These are phyloP conservation scores for Aspergillus indologenus DNA, from an alignment of 495 filamentous ascomycete species.

Conservation along the genomic window DNA sequence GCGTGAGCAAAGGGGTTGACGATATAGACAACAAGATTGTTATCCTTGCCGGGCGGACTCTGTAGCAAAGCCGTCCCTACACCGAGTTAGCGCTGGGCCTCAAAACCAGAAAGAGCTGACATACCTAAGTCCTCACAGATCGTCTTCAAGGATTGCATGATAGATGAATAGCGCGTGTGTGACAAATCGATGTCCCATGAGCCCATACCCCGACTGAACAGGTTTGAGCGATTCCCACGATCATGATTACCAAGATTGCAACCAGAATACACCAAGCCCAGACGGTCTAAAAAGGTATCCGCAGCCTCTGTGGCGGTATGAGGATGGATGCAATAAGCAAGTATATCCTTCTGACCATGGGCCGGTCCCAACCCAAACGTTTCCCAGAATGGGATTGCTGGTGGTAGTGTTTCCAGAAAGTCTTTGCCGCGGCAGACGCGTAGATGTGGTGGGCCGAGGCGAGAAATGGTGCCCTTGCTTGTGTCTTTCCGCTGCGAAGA, in stretches of 20 bases:
- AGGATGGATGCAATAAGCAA: slow-evolving; percentile 78
- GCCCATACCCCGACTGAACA: slow-evolving; percentile 58
- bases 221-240: slow-evolving; percentile 49
- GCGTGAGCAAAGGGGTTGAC: slow-evolving; percentile 69
- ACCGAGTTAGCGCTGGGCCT: not conserved
- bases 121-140: slow-evolving; percentile 45
- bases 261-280: slow-evolving; percentile 72
- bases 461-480: slow-evolving; percentile 31
- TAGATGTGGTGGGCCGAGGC: slow-evolving; percentile 60
- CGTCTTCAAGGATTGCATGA: slow-evolving; percentile 36
- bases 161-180: slow-evolving; percentile 30
- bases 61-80: slow-evolving; percentile 44
- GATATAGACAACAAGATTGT: slow-evolving; percentile 81
- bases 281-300: slow-evolving; percentile 65
- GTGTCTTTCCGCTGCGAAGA: slow-evolving; percentile 29
- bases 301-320: slow-evolving; percentile 54
- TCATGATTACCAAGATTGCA: slow-evolving; percentile 73
- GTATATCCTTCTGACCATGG: slow-evolving; percentile 74
- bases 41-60: slow-evolving; percentile 40
- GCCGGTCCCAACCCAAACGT: slow-evolving; percentile 77
- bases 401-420: slow-evolving; percentile 71
- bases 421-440: slow-evolving; percentile 74
- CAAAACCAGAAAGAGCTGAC: slow-evolving; percentile 10
- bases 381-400: slow-evolving; percentile 87
- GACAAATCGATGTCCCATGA: slow-evolving; percentile 41